Conservation (phyloP, 2,329 filamentous ascomycete genomes). For the Epichloe hybrida region DNA sequence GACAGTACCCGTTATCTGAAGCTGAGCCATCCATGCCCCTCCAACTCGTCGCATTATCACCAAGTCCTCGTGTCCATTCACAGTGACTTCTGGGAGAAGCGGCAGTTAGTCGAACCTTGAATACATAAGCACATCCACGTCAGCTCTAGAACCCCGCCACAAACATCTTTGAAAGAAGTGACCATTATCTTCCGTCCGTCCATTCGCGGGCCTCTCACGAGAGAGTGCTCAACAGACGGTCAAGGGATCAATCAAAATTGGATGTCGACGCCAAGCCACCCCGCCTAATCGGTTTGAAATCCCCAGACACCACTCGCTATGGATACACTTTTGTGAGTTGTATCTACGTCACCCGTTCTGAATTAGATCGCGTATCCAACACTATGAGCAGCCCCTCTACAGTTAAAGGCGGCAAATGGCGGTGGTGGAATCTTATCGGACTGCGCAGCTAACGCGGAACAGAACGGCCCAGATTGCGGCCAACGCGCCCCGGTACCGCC, state of each 20-base stretch:
- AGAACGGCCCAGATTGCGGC: slow-evolving; percentile 87
- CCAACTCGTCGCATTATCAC: no score
- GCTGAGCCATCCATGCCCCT: background rate
- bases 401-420: background rate
- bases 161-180: background rate
- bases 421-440: background rate
- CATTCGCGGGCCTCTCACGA: background rate
- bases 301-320: slow-evolving; percentile 20
- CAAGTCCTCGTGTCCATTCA: background rate
- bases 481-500: slow-evolving; percentile 77
- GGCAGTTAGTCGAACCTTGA: background rate
- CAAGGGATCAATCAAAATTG: background rate
- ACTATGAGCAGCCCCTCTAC: background rate
- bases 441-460: slow-evolving; percentile 1
- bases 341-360: background rate
- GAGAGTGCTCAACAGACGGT: background rate
- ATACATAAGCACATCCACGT: background rate
- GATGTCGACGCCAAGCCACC: background rate
- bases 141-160: background rate
- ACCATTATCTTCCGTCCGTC: background rate
- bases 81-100: background rate
- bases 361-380: background rate
- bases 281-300: background rate
- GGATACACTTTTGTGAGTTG: slow-evolving; percentile 49
- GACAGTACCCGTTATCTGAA: background rate